Evolutionary conservation across 2,329 filamentous ascomycete genomes (phyloP), one percentile per base, ranked within the genome.

Genomic region (Scytalidium sp.): DNA sequence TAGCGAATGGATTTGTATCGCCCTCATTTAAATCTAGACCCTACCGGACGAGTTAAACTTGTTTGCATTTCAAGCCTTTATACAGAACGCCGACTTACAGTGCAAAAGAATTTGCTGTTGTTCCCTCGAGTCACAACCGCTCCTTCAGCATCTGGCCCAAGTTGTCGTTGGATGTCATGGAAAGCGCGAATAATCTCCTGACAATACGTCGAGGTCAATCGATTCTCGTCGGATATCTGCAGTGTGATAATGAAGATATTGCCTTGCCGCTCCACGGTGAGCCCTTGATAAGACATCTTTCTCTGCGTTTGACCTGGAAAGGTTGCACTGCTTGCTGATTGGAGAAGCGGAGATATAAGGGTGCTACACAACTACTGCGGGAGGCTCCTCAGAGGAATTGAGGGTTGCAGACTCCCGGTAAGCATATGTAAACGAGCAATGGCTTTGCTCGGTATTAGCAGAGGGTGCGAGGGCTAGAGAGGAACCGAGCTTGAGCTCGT

Each of bases 181-280:
- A 77, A 73, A 2, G 76, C 74, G 27, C 66, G 60, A 53, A 80
- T 80, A 32, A 80, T 71, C 52, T 78, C 75, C 60, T 80, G 77
- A 40, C 74, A 73, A 53, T 74, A 79, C 7, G 32, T 36, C 17
- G 32, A 36, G 57, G 76, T 78, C 43, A 80, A 59, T 19, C 77
- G 69, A 59, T 81, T 81, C 59, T 80, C 78, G 2, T 75, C 75
- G 9, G 73, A 67, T 56, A 78, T 79, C 46, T 75, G 70, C 70
- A 81, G 75, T 8, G 76, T 79, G 44, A 81, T 70, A 47, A 80
- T 66, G 59, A 76, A 79, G 54, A 78, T 64, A 52, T 73, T 71
- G 54, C 69, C 72, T 62, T 75, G 62, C 48, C 71, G 71, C 48
- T 72, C 70, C 25, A 78, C 63, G 4, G 69, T 66, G 27, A 78